Conservation (phyloP, 345 rosid species). For the Rhodomyrtus tomentosa region DNA sequence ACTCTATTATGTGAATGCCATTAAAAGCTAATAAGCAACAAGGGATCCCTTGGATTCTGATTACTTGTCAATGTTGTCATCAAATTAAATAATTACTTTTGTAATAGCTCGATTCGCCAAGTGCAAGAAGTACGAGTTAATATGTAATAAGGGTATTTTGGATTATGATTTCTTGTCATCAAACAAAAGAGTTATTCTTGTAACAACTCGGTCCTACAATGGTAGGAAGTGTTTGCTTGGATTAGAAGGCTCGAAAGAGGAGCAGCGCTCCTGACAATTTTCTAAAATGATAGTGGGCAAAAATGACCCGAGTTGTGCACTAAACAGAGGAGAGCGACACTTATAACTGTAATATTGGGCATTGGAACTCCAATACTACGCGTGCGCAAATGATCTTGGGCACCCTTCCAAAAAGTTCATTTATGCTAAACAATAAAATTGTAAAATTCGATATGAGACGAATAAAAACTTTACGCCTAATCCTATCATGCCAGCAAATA, state of each 20-base stretch:
- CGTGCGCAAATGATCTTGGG: not conserved
- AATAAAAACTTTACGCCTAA: too few relatives aligned
- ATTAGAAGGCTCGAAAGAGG: not conserved
- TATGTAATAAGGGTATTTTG: too few relatives aligned
- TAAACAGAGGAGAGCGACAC: too few relatives aligned
- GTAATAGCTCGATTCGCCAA: not conserved
- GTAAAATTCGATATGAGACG: not conserved
- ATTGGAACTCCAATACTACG: not conserved
- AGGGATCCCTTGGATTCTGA: not conserved
- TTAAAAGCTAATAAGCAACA: not conserved
- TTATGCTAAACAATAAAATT: not conserved
- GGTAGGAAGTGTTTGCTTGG: rapidly evolving
- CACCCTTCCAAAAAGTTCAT: not conserved
- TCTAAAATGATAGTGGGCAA: not conserved
- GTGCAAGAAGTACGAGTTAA: too few relatives aligned
- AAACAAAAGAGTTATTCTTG: not conserved
- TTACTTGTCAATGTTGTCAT: not conserved
- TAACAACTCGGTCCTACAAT: rapidly evolving
- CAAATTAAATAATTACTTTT: not conserved
- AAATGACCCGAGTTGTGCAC: not conserved
- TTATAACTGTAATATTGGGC: not conserved
- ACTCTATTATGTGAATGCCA: not conserved
- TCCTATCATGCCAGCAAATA: not conserved
- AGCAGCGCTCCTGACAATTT: not conserved
- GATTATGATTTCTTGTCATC: not conserved